These are phyloP conservation scores for Dacryopinax primogenitus DNA, from an alignment of 768 basidiomycete genomes.

Conservation along the genomic window DNA sequence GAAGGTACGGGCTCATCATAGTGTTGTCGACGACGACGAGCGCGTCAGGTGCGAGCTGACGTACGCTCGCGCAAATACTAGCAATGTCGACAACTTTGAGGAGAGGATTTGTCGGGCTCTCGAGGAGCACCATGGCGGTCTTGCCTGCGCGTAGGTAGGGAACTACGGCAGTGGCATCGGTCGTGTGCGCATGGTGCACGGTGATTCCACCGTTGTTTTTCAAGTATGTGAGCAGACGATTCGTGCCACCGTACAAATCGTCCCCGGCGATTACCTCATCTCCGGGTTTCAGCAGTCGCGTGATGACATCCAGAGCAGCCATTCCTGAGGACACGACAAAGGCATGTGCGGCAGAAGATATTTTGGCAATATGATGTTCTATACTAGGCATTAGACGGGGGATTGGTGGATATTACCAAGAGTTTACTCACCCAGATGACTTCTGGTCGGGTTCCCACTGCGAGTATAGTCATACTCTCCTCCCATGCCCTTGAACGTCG, in stretches of 20 bases:
- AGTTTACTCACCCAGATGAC: conserved; percentile 62
- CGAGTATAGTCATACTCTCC: conserved; percentile 88
- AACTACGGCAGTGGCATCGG: conserved; percentile 49
- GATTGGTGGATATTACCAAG: conserved; percentile 9
- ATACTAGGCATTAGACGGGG: conserved; percentile 7
- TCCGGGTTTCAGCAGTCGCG: conserved; percentile 88
- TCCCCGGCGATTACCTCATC: conserved; percentile 93
- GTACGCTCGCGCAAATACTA: conserved; percentile 68
- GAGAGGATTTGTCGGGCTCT: conserved; percentile 93
- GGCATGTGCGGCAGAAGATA: conserved; percentile 81
- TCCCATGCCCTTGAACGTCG: conserved; percentile 90
- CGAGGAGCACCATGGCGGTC: conserved; percentile 89
- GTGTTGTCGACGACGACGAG: conserved; percentile 91
- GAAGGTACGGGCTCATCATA: conserved; percentile 99
- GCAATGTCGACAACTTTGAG: conserved; percentile 89
- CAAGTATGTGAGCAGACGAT: conserved; percentile 84
- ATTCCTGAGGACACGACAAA: conserved; percentile 93
- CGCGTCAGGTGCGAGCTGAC: conserved; percentile 66
- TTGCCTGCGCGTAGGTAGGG: conserved; percentile 55
- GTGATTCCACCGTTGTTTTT: conserved; percentile 74
- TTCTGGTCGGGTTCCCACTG: conserved; percentile 93
- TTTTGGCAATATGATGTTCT: conserved; percentile 97
- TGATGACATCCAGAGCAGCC: conserved; percentile 92
- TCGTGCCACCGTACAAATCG: conserved; percentile 95
- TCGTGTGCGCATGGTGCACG: conserved; percentile 91